phyloP scores from a whole-genome alignment of 2,329 filamentous ascomycete genomes.

The Chrysoporthe cubensis region DNA sequence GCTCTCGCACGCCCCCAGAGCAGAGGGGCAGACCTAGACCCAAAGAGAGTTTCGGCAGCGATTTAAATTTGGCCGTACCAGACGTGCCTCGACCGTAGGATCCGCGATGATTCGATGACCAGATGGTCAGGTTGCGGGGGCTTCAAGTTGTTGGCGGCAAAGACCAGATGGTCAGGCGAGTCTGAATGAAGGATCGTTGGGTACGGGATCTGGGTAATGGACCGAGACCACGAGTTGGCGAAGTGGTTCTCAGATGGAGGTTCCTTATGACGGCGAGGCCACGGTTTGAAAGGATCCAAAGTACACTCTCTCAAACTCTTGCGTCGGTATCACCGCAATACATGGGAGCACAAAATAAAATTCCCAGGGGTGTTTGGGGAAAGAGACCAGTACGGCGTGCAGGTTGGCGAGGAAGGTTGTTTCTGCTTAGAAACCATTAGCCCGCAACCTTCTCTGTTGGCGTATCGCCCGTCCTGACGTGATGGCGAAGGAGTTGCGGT shows the following conservation, averaged over 20 bases:
- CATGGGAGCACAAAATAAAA: no score
- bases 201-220: neutral
- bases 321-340: neutral
- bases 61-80: neutral
- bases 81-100: neutral
- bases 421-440: neutral
- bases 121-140: neutral
- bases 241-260: neutral
- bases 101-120: neutral
- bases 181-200: neutral
- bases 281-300: neutral
- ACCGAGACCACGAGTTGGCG: neutral
- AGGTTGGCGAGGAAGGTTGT: neutral
- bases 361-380: no score
- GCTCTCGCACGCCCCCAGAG: neutral
- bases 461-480: neutral
- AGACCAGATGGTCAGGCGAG: neutral
- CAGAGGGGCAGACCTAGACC: neutral
- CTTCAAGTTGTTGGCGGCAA: neutral
- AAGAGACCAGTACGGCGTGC: neutral
- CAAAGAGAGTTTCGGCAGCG: neutral
- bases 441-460: neutral
- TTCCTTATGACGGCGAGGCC: neutral
- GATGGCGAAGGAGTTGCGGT: neutral
- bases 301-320: neutral